These are phyloP conservation scores for Tulasnella sp. DNA, from an alignment of 768 basidiomycete species.

Conservation along the genomic window DNA sequence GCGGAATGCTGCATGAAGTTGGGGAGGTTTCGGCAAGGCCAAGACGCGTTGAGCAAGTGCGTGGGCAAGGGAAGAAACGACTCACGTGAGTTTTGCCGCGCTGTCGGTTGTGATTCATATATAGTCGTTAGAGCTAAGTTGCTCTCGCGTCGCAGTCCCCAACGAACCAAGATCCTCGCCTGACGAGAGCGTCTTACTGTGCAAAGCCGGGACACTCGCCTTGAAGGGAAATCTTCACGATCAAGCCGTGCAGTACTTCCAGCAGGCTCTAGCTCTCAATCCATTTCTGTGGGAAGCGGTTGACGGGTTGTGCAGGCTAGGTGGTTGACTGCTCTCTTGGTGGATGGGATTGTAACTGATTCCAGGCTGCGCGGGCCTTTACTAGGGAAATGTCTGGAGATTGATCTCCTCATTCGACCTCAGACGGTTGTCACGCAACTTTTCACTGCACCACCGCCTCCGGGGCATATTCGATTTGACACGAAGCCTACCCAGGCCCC, in stretches of 20 bases:
- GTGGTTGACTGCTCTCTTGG: conserved; percentile 43
- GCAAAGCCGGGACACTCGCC: conserved; percentile 72
- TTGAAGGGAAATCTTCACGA: conserved; percentile 73
- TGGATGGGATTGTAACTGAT: conserved; percentile 17
- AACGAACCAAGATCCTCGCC: conserved; percentile 51
- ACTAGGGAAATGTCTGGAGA: conserved; percentile 62
- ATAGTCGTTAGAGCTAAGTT: conserved; percentile 1
- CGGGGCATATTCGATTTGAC: conserved; percentile 25
- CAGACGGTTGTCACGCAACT: conserved; percentile 51
- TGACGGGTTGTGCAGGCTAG: conserved; percentile 76
- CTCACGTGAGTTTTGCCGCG: not conserved
- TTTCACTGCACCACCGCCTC: conserved; percentile 29
- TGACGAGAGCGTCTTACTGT: conserved; percentile 67
- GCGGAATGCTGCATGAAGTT: conserved; percentile 67
- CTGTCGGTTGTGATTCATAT: not conserved
- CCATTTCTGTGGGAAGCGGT: conserved; percentile 91
- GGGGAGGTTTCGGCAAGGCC: conserved; percentile 70
- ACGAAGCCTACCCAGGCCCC: not conserved
- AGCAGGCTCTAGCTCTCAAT: conserved; percentile 63
- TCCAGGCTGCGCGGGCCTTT: not conserved
- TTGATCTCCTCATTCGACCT: conserved; percentile 69
- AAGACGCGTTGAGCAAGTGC: conserved; percentile 31
- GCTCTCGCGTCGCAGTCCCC: not conserved
- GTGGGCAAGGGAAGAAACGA: conserved; percentile 49
- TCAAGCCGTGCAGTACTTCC: conserved; percentile 66